Conservation (phyloP, 1,284 basidiomycete species). For the Fistulina hepatica region DNA sequence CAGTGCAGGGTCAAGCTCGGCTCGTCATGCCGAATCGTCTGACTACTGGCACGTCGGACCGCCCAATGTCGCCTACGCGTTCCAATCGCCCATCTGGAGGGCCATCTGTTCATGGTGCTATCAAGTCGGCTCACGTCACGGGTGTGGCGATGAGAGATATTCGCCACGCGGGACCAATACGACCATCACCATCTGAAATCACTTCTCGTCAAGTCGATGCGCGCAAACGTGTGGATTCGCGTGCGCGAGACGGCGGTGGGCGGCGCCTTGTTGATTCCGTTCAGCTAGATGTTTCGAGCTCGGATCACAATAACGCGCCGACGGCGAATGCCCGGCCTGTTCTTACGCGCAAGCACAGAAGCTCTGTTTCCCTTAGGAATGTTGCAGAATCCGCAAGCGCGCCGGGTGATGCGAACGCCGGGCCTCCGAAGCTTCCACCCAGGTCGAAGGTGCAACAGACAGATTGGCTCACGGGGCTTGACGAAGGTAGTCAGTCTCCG, state of each 20-base stretch:
- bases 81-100: slow-evolving; percentile 11
- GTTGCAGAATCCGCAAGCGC: slow-evolving; percentile 4
- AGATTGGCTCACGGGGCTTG: slow-evolving; percentile 68
- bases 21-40: too few species aligned
- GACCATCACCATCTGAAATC: slow-evolving; percentile 18
- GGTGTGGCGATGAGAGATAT: slow-evolving; percentile 44
- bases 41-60: too few species aligned
- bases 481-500: slow-evolving; percentile 24
- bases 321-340: slow-evolving; percentile 24
- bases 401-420: background rate
- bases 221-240: background rate
- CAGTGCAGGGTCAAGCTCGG: slow-evolving; percentile 9
- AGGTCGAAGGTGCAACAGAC: slow-evolving; percentile 15
- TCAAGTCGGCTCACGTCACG: slow-evolving; percentile 44
- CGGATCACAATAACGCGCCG: slow-evolving; percentile 11
- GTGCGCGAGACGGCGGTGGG: too few species aligned
- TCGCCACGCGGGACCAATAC: slow-evolving; percentile 30
- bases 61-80: background rate
- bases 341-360: slow-evolving; percentile 32
- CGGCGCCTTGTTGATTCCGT: too few species aligned
- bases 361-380: slow-evolving; percentile 28
- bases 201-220: slow-evolving; percentile 8
- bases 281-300: too few species aligned
- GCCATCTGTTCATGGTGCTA: slow-evolving; percentile 17
- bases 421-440: slow-evolving; percentile 8